Evolutionary conservation across 75 land plant species (phyloP), one percentile per base, ranked within the genome.

Genomic region (Sequoia sempervirens): DNA sequence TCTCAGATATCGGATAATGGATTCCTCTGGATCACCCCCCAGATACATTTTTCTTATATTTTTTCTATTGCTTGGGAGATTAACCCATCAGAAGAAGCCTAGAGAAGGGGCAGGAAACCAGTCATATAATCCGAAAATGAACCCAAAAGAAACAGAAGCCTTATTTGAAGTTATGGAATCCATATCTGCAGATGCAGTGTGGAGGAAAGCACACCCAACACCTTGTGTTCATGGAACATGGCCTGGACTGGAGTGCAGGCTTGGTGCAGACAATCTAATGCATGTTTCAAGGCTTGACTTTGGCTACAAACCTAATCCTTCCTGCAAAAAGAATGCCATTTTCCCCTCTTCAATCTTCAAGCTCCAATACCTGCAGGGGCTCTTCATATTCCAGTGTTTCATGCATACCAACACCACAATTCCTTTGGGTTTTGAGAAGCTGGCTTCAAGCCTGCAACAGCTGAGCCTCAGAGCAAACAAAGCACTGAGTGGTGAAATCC

Each of bases 201-300:
- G 95, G 95, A 86, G 92, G 64, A 14, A 61, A 83, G 45, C 84
- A 5, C 54, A 89, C 72, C 96, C 94, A 5, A 88, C 88, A 81
- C 96, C 96, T 20, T 93, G 94, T 82, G 41, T 58, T 3, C 86
- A 87, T 3, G 88, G 82, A 74, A 86, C 91, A 12, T 94, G 96
- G 96, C 89, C 88, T n/a, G 96, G 96, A 0, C 54, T 94, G 45
- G 91, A 89, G 68, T 94, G 96, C 89, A 93, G 90, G 66, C 81
- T 40, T 13, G 89, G 86, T n/a, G 9, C 2, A 1, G 87, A 88
- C 81, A 82, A 84, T 79, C 28, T 83, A 76, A 34, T 91, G 41
- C 96, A 94, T 86, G 96, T 94, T 75, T 81, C 93, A 3, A 85
- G 93, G 85, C 90, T 94, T 69, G 91, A 91, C 82, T 93, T 93